phyloP scores from a whole-genome alignment of 148 eudicot species.

The Fagopyrum homotropicum region DNA sequence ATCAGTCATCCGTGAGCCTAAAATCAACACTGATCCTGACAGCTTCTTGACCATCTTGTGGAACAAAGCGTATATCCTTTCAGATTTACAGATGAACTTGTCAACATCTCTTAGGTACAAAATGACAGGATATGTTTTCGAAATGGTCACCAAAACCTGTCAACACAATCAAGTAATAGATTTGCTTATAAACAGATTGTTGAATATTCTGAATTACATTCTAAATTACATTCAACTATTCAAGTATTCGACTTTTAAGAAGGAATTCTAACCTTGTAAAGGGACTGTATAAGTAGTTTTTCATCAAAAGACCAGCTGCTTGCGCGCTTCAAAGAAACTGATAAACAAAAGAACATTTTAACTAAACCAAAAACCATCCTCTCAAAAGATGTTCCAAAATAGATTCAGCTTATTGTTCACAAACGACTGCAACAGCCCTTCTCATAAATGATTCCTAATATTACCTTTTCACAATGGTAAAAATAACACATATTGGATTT shows the following conservation, averaged over 20 bases:
- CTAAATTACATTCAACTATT: too few relatives aligned
- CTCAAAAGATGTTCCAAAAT: background rate
- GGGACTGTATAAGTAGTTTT: slow-evolving; percentile 76
- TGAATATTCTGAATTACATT: background rate
- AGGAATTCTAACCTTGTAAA: slow-evolving; percentile 55
- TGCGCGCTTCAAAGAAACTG: slow-evolving; percentile 68
- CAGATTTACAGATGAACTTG: slow-evolving; percentile 62
- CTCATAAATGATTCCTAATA: too few relatives aligned
- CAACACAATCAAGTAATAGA: background rate
- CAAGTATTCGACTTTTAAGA: too few relatives aligned
- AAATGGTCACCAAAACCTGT: slow-evolving; percentile 67
- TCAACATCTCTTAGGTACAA: slow-evolving; percentile 87
- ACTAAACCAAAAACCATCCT: background rate
- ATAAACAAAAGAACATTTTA: background rate
- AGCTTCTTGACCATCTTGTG: slow-evolving; percentile 75
- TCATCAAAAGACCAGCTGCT: slow-evolving; percentile 91
- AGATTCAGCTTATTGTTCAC: background rate
- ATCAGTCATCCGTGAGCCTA: slow-evolving; percentile 67
- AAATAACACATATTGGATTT: too few relatives aligned
- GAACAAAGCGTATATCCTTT: slow-evolving; percentile 58
- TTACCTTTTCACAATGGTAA: too few relatives aligned
- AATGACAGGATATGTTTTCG: slow-evolving; percentile 64
- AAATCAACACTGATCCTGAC: slow-evolving; percentile 67
- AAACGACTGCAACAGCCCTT: background rate
- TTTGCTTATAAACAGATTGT: background rate